Conservation (phyloP, 148 eudicot genomes). For the Camellia granthamiana region DNA sequence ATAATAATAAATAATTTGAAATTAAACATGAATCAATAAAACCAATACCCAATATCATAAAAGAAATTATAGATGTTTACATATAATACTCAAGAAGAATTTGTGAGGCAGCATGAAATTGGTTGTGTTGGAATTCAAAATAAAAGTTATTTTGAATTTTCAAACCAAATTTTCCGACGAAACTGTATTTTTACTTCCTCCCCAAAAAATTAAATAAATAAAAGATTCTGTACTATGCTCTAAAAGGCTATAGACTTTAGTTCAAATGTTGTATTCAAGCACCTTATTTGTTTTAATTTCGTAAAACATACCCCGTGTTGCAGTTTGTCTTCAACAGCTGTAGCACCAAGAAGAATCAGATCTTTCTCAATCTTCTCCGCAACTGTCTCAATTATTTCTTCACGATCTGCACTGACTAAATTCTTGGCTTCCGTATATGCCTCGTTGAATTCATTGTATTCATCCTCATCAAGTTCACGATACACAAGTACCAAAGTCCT, state of each 20-base stretch:
- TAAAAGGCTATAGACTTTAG: neutral
- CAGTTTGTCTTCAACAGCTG: conserved; percentile 77
- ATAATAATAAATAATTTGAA: neutral
- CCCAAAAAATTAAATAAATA: neutral
- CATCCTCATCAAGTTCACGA: conserved; percentile 45
- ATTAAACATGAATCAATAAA: neutral
- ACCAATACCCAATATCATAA: neutral
- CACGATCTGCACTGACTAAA: conserved; percentile 44
- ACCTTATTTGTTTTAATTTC: neutral
- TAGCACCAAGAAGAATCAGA: conserved; percentile 63
- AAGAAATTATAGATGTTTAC: neutral
- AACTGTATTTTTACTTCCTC: neutral
- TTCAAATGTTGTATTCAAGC: neutral
- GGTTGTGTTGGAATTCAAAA: neutral
- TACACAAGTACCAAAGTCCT: conserved; percentile 65
- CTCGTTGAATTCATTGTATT: conserved; percentile 37
- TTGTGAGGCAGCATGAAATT: neutral
- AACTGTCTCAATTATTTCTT: conserved; percentile 46
- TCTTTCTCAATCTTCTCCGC: conserved; percentile 52
- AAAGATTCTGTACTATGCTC: too few relatives aligned
- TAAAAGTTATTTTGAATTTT: neutral
- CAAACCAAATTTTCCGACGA: neutral
- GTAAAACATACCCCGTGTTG: conserved; percentile 54
- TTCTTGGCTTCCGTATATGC: conserved; percentile 47
- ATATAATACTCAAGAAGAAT: too few relatives aligned